Conservation (phyloP, 2,329 filamentous ascomycete species). For the Colletotrichum tamarilloi region DNA sequence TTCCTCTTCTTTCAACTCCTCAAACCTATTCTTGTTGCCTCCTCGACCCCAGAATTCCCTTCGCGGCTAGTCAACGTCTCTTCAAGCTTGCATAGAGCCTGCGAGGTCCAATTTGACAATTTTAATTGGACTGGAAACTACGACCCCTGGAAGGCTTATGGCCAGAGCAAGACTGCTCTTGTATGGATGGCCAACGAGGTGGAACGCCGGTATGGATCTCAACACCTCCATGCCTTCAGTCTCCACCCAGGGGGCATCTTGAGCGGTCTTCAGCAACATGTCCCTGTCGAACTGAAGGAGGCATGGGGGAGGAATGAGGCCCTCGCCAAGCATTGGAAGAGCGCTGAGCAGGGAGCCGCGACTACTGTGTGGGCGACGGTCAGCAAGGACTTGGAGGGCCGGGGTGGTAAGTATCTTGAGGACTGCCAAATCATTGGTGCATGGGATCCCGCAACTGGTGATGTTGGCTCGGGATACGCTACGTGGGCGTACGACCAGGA, state of each 20-base stretch:
- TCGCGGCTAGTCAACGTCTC: no score
- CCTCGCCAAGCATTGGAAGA: background rate
- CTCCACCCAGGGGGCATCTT: conserved; percentile 57
- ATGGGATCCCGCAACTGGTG: background rate
- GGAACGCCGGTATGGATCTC: conserved; percentile 33
- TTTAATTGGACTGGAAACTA: conserved; percentile 36
- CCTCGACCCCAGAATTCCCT: no score
- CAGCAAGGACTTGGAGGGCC: conserved; percentile 48
- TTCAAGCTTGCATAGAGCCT: no score
- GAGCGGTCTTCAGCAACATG: background rate
- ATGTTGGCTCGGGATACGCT: conserved; percentile 31
- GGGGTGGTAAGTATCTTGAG: conserved; percentile 50
- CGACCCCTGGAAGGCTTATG: conserved; percentile 52
- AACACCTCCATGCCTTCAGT: conserved; percentile 53
- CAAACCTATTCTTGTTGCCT: no score
- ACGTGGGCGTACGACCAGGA: conserved; percentile 32
- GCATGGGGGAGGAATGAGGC: background rate
- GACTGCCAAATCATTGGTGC: background rate
- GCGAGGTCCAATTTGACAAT: no score
- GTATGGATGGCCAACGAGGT: conserved; percentile 53
- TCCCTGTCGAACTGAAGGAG: background rate
- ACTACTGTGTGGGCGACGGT: conserved; percentile 53
- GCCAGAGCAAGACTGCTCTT: conserved; percentile 61
- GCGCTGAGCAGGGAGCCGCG: conserved; percentile 53
- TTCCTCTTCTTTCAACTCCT: no score